phyloP scores from a whole-genome alignment of 2,329 filamentous ascomycete genomes.

The Beauveria bassiana region DNA sequence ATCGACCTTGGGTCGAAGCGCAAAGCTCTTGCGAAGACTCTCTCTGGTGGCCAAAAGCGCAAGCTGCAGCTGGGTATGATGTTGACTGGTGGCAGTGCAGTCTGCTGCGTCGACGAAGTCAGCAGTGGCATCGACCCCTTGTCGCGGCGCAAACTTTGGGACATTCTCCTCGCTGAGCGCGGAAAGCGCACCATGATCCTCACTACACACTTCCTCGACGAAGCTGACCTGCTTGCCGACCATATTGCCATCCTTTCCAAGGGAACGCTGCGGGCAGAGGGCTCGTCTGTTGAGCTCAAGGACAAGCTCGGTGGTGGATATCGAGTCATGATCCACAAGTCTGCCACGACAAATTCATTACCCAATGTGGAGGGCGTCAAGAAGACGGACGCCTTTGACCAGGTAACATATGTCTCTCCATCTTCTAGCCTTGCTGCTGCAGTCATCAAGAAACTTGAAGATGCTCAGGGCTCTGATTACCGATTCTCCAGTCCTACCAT shows the following conservation, averaged over 20 bases:
- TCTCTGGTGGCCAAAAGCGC: slow-evolving; percentile 86
- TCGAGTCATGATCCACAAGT: slow-evolving; percentile 65
- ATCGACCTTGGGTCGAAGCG: slow-evolving; percentile 73
- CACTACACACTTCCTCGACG: slow-evolving; percentile 90
- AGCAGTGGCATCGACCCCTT: slow-evolving; percentile 82
- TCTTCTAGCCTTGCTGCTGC: slow-evolving; percentile 62
- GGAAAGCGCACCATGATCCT: slow-evolving; percentile 75
- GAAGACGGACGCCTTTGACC: slow-evolving; percentile 57
- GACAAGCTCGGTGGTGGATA: slow-evolving; percentile 77
- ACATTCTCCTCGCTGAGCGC: slow-evolving; percentile 79
- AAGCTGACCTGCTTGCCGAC: slow-evolving; percentile 83
- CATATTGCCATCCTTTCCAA: slow-evolving; percentile 84
- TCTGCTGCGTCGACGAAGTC: slow-evolving; percentile 90
- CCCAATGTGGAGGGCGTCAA: slow-evolving; percentile 47
- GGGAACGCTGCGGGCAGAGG: slow-evolving; percentile 71
- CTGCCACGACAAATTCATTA: slow-evolving; percentile 37
- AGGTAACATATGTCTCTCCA: slow-evolving; percentile 63
- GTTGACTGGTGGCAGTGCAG: slow-evolving; percentile 80
- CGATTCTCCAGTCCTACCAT: slow-evolving; percentile 83
- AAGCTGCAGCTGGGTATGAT: slow-evolving; percentile 93
- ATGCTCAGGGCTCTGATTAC: slow-evolving; percentile 63
- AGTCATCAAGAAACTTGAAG: slow-evolving; percentile 64
- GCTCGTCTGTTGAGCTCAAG: slow-evolving; percentile 81
- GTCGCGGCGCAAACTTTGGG: slow-evolving; percentile 84
- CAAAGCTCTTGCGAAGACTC: slow-evolving; percentile 62